Percentiles rank a stretch among this genome's conserved stretches.
Conservation (phyloP, 257 asterid species). For the Solanum pennellii region DNA sequence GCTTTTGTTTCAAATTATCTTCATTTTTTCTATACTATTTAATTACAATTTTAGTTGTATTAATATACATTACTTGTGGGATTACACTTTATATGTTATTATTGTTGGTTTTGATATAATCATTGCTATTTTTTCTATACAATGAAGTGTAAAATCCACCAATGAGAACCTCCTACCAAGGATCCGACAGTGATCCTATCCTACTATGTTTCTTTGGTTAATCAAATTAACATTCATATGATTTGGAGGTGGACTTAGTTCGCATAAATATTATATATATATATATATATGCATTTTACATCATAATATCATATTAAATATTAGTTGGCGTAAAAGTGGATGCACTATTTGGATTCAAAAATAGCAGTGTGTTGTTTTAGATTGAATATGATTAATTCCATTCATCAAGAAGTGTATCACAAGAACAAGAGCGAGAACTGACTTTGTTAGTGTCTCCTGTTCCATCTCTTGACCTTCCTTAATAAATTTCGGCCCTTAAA, state of each 20-base stretch:
- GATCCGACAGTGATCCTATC: no score
- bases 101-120: not conserved
- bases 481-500: not conserved
- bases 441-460: not conserved
- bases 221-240: not conserved
- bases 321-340: not conserved
- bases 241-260: not conserved
- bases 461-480: not conserved
- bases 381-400: no score
- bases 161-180: not conserved
- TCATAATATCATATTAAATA: not conserved
- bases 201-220: not conserved
- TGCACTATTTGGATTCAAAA: not conserved
- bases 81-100: no score
- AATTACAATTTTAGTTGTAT: not conserved
- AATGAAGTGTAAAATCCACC: not conserved
- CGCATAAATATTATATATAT: no score
- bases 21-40: not conserved
- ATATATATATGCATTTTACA: not conserved
- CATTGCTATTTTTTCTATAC: not conserved
- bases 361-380: no score
- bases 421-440: not conserved
- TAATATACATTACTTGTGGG: no score
- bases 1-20: not conserved
- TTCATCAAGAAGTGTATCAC: no score